Percentiles rank a stretch among this genome's conserved stretches.
These are phyloP conservation scores for Carnegiea gigantea DNA, from an alignment of 179 eudicot genomes.

Conservation along the genomic window DNA sequence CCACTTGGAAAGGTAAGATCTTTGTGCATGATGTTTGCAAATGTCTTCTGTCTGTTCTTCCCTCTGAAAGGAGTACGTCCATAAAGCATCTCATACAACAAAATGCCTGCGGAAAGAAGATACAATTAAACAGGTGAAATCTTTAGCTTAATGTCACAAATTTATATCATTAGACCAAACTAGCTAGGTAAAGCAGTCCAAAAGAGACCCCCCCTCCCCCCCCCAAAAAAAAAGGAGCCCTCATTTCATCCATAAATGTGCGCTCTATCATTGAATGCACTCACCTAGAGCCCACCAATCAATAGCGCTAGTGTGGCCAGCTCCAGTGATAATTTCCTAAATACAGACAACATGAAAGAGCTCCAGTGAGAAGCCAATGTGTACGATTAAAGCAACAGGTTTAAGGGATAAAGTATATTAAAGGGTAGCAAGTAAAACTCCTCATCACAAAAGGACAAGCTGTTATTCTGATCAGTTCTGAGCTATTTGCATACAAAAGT, in stretches of 20 bases:
- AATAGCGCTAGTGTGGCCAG: slow-evolving; percentile 87
- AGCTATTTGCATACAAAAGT: background rate
- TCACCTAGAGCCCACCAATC: slow-evolving; percentile 99
- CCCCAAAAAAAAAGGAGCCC: background rate
- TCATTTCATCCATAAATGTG: background rate
- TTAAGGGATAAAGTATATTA: background rate
- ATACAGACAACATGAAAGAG: slow-evolving; percentile 23
- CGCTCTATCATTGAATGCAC: slow-evolving; percentile 22
- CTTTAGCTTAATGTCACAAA: background rate
- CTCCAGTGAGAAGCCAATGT: slow-evolving; percentile 8
- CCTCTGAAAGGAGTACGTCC: slow-evolving; percentile 99
- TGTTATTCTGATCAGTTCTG: background rate
- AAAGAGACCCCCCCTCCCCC: background rate
- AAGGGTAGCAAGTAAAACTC: background rate
- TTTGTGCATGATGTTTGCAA: slow-evolving; percentile 84
- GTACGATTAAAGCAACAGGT: background rate
- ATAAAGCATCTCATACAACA: slow-evolving; percentile 95
- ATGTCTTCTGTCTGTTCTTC: slow-evolving; percentile 93
- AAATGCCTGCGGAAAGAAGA: slow-evolving; percentile 49
- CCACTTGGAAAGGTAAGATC: slow-evolving; percentile 98
- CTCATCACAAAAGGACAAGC: background rate
- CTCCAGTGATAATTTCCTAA: slow-evolving; percentile 95
- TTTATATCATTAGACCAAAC: background rate
- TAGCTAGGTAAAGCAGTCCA: slow-evolving; percentile 5
- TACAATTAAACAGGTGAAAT: slow-evolving; percentile 4